Evolutionary conservation across 192 early-diverging fungal genomes (phyloP), one percentile per base, ranked within the genome.

Genomic region (Backusella macrospora): DNA sequence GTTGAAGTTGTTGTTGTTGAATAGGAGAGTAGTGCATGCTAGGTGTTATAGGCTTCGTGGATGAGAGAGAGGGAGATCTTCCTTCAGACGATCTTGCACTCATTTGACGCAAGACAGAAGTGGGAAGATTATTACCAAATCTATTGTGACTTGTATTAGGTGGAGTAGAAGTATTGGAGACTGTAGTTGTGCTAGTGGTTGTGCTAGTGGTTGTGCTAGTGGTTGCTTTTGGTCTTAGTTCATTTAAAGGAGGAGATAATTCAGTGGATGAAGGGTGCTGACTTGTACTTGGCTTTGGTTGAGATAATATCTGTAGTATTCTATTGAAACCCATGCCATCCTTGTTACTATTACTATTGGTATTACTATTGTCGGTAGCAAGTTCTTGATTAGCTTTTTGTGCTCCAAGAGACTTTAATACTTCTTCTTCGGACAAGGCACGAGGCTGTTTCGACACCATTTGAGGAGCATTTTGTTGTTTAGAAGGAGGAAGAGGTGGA

Each of bases 91-190:
- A 81, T 59, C 82, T 84, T 5, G 84, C 80, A 65, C 86, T 88
- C 79, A 89, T 67, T 47, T 89, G 87, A 15, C 87, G 84, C 39
- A 86, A 81, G 3, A 89, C 87, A 23, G 86, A 87, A 3, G 87
- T 89, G 15, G 87, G 87, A 9, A 89, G 73, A 42, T 87, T 87
- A 9, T 81, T 82, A 26, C 79, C 85, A 77, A 88, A 82, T 42
- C 77, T 44, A 26, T 68, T 69, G 9, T 65, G 63, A 26, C 44
- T n/a, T 16, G 65, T 34, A 68, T 12, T 34, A 23, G 65, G 6
- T 44, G 18, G 13, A 37, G 21, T 37, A 23, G 63, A 6, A 68
- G 40, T 12, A 18, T 16, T 74, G 26, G 45, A 38, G 23, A 38
- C 23, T 4, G 42, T 23, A 47, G 37, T 74, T 4, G 46, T 23